These are phyloP conservation scores for Symbiodinium pilosum DNA, from an alignment of 73 alveolate genomes.

Conservation along the genomic window DNA sequence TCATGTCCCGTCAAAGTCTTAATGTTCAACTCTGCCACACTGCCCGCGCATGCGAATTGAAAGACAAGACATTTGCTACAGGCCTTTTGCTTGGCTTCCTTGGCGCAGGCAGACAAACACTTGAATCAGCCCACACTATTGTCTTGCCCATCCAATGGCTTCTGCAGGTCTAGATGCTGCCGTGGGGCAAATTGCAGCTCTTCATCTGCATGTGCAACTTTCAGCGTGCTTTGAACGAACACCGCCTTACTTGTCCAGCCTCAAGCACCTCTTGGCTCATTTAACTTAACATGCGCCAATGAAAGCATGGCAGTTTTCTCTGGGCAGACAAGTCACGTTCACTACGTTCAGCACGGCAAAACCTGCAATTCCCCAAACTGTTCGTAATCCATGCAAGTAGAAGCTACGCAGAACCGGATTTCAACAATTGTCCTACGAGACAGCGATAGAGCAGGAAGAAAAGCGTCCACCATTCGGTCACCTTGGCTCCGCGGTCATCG, in stretches of 20 bases:
- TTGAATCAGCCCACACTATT: not conserved
- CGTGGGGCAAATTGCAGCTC: constrained; percentile 16
- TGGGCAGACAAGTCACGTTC: not conserved
- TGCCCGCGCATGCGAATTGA: not conserved
- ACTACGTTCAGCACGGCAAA: constrained; percentile 18
- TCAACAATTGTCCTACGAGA: not conserved
- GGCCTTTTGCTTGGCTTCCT: constrained; percentile 10
- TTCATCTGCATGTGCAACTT: constrained; percentile 18
- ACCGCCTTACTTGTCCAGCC: not conserved
- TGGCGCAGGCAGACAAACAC: not conserved
- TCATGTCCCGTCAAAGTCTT: no score
- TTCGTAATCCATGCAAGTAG: no score
- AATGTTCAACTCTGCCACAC: not conserved
- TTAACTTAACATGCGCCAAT: no score
- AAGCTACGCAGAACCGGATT: no score
- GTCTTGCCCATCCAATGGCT: not conserved
- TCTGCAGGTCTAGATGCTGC: not conserved
- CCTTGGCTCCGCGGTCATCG: no score
- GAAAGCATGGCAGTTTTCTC: not conserved
- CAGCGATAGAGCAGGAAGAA: constrained; percentile 26
- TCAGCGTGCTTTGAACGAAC: not conserved
- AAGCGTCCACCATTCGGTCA: not conserved
- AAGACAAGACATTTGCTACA: not conserved
- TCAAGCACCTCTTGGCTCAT: no score
- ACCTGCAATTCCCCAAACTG: not conserved